Conservation (phyloP, 306 rosid genomes). For the Gastrolobium villosum region DNA sequence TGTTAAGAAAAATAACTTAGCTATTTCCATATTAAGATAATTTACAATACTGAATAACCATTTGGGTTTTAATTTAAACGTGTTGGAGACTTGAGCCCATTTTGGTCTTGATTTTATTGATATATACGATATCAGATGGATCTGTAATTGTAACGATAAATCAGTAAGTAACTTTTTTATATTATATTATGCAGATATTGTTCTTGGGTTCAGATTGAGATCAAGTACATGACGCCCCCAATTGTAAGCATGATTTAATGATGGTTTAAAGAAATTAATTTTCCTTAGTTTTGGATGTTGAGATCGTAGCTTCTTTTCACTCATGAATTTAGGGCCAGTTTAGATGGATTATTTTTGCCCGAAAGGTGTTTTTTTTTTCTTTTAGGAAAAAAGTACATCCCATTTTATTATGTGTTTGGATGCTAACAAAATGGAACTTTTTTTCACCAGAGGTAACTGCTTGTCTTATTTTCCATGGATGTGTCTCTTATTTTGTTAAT, state of each 20-base stretch:
- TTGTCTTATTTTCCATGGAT: too few relatives aligned
- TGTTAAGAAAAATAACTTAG: too few relatives aligned
- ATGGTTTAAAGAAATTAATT: not conserved
- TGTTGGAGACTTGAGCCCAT: not conserved
- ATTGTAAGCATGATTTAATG: conserved; percentile 47
- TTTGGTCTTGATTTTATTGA: not conserved
- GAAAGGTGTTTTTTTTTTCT: too few relatives aligned
- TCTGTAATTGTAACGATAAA: too few relatives aligned
- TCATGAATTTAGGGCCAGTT: not conserved
- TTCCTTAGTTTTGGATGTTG: conserved; percentile 1
- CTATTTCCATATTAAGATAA: not conserved
- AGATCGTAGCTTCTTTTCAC: not conserved
- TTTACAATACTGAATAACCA: not conserved
- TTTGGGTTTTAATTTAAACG: not conserved
- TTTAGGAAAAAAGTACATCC: too few relatives aligned
- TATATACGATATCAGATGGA: not conserved
- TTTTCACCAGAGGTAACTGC: too few relatives aligned
- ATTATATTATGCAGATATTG: conserved; percentile 40
- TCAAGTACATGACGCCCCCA: conserved; percentile 36
- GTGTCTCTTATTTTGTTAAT: too few relatives aligned
- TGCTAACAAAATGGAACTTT: too few relatives aligned
- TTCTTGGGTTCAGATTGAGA: not conserved
- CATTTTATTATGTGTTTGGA: too few relatives aligned
- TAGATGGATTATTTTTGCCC: too few relatives aligned
- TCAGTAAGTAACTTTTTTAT: not conserved